phyloP scores from a whole-genome alignment of 306 rosid species.

The Gillenia trifoliata region DNA sequence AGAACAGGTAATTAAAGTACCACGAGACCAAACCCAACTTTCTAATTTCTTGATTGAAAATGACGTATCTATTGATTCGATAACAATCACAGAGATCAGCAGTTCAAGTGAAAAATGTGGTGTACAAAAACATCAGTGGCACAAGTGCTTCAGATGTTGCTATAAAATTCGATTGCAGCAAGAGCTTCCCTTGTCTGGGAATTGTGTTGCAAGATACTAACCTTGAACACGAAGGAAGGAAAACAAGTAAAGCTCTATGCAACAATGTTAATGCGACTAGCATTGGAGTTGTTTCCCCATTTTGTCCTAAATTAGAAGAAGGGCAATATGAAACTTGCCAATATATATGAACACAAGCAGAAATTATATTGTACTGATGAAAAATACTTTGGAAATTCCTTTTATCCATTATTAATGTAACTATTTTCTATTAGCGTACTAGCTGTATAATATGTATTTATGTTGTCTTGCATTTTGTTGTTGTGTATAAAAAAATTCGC shows the following conservation, averaged over 20 bases:
- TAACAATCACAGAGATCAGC: conserved; percentile 35
- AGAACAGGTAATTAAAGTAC: conserved; percentile 31
- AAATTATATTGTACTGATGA: too few relatives aligned
- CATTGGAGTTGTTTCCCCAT: conserved; percentile 43
- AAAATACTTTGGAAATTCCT: too few relatives aligned
- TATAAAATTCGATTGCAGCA: conserved; percentile 66
- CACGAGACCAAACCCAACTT: too few relatives aligned
- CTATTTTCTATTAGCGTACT: too few relatives aligned
- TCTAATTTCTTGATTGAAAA: neutral
- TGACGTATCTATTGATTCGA: neutral
- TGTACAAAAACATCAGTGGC: conserved; percentile 62
- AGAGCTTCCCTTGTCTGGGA: conserved; percentile 43
- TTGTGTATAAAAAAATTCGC: too few relatives aligned
- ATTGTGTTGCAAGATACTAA: conserved; percentile 45
- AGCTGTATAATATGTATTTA: too few relatives aligned
- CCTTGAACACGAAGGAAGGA: conserved; percentile 23
- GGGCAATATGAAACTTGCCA: neutral
- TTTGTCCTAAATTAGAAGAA: conserved; percentile 27
- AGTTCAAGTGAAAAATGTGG: conserved; percentile 56
- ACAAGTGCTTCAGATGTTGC: conserved; percentile 64
- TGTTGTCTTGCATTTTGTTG: too few relatives aligned
- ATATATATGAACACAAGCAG: neutral
- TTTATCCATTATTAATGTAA: too few relatives aligned
- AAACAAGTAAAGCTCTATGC: conserved; percentile 36
- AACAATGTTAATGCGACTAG: conserved; percentile 30